phyloP scores from a whole-genome alignment of 495 filamentous ascomycete species.

The Schizothecium vesticola region DNA sequence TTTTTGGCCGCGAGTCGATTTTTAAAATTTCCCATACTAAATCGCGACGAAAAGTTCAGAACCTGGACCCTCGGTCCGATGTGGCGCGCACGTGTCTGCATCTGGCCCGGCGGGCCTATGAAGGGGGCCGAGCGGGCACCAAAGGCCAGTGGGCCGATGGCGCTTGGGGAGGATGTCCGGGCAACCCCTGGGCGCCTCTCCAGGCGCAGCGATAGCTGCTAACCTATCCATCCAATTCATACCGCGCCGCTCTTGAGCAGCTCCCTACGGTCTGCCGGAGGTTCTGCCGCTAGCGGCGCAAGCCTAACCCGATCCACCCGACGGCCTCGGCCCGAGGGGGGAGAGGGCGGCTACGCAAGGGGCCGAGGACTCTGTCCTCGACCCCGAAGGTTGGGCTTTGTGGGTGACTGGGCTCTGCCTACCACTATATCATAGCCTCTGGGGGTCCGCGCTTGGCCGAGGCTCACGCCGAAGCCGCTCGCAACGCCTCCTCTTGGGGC shows the following conservation, averaged over 20 bases:
- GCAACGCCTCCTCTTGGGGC: slow-evolving; percentile 35
- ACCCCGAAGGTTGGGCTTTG: slow-evolving; percentile 9
- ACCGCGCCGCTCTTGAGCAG: not conserved
- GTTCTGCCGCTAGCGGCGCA: not conserved
- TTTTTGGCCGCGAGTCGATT: no score
- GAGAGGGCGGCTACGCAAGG: not conserved
- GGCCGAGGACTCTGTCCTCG: not conserved
- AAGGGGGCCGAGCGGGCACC: no score
- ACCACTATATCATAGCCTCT: slow-evolving; percentile 3
- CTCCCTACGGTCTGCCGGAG: not conserved
- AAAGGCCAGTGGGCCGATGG: no score
- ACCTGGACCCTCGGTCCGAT: no score
- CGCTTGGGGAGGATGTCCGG: no score
- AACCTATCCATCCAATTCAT: not conserved
- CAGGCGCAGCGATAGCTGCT: no score
- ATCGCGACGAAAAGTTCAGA: no score
- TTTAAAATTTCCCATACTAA: no score
- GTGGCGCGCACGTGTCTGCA: no score
- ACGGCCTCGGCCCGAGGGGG: not conserved
- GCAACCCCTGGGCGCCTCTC: no score
- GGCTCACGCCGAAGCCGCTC: not conserved
- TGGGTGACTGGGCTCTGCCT: slow-evolving; percentile 6
- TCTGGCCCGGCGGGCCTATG: no score
- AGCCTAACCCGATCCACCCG: not conserved
- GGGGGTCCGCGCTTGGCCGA: slow-evolving; percentile 5